A percentile compares a stretch with the other conserved stretches of the same genome.
Evolutionary conservation across 805 yeast genomes (phyloP).

Genomic region (Debaryomyces hansenii): DNA sequence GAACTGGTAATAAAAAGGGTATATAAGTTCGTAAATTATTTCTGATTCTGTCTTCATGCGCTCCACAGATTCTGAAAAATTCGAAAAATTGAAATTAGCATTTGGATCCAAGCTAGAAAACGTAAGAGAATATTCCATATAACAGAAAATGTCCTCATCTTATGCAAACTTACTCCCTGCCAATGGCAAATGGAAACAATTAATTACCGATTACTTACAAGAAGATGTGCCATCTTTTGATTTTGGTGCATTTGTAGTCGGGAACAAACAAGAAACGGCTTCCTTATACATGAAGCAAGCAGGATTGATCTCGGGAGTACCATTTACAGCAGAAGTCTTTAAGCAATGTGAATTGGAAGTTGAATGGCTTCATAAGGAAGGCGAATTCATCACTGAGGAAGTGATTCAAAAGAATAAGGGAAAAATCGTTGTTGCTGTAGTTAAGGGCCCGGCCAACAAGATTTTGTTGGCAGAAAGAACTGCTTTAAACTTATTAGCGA

Average conservation of each 20-base stretch:
- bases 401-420: slow-evolving; percentile 51
- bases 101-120: no score
- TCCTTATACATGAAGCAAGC: slow-evolving; percentile 76
- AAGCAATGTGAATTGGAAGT: slow-evolving; percentile 69
- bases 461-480: slow-evolving; percentile 84
- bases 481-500: slow-evolving; percentile 75
- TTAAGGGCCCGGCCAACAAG: slow-evolving; percentile 78
- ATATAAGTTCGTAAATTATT: no score
- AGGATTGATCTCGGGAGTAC: slow-evolving; percentile 82
- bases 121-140: no score
- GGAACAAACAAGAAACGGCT: slow-evolving; percentile 67
- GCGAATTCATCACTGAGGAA: slow-evolving; percentile 44
- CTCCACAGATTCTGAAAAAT: no score
- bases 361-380: slow-evolving; percentile 77
- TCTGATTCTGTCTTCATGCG: no score
- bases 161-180: slow-evolving; percentile 64
- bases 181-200: slow-evolving; percentile 79
- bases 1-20: no score
- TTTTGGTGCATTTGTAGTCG: slow-evolving; percentile 95
- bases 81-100: no score
- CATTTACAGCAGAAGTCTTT: slow-evolving; percentile 85
- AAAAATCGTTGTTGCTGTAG: slow-evolving; percentile 66
- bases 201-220: slow-evolving; percentile 69
- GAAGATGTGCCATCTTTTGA: slow-evolving; percentile 96
- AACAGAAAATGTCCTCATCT: slow-evolving; percentile 16